Conservation (phyloP, 768 basidiomycete genomes). For the Mycena indigotica region DNA sequence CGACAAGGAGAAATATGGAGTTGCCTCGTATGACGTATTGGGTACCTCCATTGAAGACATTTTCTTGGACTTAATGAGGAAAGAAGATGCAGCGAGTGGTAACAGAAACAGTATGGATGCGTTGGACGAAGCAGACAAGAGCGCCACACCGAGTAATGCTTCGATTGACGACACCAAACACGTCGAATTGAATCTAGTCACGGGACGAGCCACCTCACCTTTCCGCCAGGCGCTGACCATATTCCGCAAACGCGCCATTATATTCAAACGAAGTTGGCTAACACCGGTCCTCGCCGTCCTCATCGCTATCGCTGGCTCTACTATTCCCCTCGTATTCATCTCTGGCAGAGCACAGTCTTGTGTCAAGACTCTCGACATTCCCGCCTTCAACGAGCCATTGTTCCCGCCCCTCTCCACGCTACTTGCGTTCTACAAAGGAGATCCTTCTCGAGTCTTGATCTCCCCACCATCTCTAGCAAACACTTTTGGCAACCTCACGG, state of each 20-base stretch:
- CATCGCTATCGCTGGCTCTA: constrained; percentile 62
- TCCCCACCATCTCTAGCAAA: constrained; percentile 57
- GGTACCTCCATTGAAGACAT: constrained; percentile 82
- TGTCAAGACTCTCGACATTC: constrained; percentile 35
- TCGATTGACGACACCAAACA: constrained; percentile 25
- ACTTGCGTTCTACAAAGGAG: constrained; percentile 31
- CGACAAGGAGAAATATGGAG: constrained; percentile 37
- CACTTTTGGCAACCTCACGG: constrained; percentile 46
- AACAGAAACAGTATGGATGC: neutral
- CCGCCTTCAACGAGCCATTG: constrained; percentile 44
- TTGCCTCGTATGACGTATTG: constrained; percentile 64
- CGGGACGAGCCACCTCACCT: constrained; percentile 56
- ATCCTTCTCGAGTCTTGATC: constrained; percentile 42
- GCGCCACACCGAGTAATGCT: constrained; percentile 16
- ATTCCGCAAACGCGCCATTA: constrained; percentile 67
- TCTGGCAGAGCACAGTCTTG: constrained; percentile 54
- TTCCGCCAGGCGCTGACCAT: constrained; percentile 71
- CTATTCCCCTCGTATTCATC: constrained; percentile 70
- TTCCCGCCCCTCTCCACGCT: constrained; percentile 57
- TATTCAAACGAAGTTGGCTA: constrained; percentile 70
- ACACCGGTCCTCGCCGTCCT: constrained; percentile 56
- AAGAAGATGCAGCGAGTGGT: constrained; percentile 33
- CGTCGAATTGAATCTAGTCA: constrained; percentile 43
- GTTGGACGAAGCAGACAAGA: constrained; percentile 14
- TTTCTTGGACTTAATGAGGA: constrained; percentile 71